Evolutionary conservation across 73 alveolate species (phyloP).

Genomic region (Strombidium stylifer): DNA sequence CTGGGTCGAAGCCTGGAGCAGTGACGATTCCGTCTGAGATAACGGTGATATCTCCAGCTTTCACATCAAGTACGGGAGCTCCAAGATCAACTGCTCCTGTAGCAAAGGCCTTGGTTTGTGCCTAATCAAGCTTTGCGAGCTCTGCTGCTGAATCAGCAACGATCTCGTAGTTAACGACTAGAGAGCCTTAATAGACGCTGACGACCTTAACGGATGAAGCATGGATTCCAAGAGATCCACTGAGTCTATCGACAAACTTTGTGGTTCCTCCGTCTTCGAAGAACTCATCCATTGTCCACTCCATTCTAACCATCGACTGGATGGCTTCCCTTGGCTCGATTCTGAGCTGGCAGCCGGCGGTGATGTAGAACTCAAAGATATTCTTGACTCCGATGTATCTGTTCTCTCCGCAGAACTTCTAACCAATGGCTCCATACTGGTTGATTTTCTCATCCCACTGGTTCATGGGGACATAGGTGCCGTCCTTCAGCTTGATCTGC

Average conservation of each 20-base stretch:
- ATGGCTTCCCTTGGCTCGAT: slow-evolving; percentile 25
- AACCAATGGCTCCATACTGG: background rate
- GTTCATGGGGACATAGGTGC: background rate
- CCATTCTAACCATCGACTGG: slow-evolving; percentile 10
- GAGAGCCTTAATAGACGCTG: slow-evolving; percentile 49
- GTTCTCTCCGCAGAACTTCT: slow-evolving; percentile 38
- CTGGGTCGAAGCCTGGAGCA: no score
- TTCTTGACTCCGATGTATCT: slow-evolving; percentile 16
- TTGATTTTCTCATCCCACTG: slow-evolving; percentile 14
- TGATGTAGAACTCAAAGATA: slow-evolving; percentile 35
- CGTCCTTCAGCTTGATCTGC: slow-evolving; percentile 16
- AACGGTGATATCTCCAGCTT: background rate
- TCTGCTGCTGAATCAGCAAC: background rate
- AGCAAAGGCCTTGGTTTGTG: background rate
- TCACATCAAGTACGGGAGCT: slow-evolving; percentile 11
- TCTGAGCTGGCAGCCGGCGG: slow-evolving; percentile 22
- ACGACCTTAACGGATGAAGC: slow-evolving; percentile 45
- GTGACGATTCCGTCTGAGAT: slow-evolving; percentile 4
- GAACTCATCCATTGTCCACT: slow-evolving; percentile 49
- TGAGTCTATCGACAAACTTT: slow-evolving; percentile 42
- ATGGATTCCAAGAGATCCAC: slow-evolving; percentile 43
- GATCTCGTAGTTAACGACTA: slow-evolving; percentile 12
- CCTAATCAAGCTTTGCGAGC: background rate
- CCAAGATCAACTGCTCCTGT: background rate
- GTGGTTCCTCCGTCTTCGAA: slow-evolving; percentile 37